These are phyloP conservation scores for Fimicolochytrium jonesii DNA, from an alignment of 192 early-diverging fungal genomes.

Conservation along the genomic window DNA sequence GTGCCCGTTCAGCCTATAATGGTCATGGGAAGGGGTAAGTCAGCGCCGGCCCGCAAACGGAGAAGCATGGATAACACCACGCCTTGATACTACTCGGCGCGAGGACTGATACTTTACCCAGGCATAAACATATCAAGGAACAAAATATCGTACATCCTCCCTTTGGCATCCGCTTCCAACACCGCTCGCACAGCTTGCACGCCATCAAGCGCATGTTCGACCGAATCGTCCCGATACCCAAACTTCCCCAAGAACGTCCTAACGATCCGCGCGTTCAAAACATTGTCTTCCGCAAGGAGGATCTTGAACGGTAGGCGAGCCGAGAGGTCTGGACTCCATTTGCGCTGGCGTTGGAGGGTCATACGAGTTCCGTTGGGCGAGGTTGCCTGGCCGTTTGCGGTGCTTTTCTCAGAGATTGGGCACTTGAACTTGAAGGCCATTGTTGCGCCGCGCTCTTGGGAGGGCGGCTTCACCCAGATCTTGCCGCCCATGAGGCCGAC, in stretches of 20 bases:
- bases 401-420: too few relatives aligned
- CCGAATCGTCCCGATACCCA: not conserved
- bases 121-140: conserved; percentile 11
- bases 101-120: too few relatives aligned
- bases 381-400: too few relatives aligned
- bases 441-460: not conserved
- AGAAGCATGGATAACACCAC: too few relatives aligned
- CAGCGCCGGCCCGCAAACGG: too few relatives aligned
- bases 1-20: conserved; percentile 21
- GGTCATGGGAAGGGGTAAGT: too few relatives aligned
- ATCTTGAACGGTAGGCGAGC: conserved; percentile 2
- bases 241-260: conserved; percentile 4
- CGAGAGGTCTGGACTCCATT: too few relatives aligned
- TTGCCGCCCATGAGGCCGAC: conserved; percentile 2
- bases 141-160: conserved; percentile 8
- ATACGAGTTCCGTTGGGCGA: too few relatives aligned
- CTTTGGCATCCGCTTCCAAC: not conserved
- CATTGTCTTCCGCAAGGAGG: conserved; percentile 3
- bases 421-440: conserved; percentile 16
- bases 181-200: too few relatives aligned
- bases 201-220: not conserved
- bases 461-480: not conserved
- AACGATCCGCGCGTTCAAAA: conserved; percentile 3
- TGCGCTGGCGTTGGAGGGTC: too few relatives aligned
- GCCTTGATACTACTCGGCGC: too few relatives aligned